Evolutionary conservation across 2,329 filamentous ascomycete genomes (phyloP).

Genomic region (Alternaria brassicae): DNA sequence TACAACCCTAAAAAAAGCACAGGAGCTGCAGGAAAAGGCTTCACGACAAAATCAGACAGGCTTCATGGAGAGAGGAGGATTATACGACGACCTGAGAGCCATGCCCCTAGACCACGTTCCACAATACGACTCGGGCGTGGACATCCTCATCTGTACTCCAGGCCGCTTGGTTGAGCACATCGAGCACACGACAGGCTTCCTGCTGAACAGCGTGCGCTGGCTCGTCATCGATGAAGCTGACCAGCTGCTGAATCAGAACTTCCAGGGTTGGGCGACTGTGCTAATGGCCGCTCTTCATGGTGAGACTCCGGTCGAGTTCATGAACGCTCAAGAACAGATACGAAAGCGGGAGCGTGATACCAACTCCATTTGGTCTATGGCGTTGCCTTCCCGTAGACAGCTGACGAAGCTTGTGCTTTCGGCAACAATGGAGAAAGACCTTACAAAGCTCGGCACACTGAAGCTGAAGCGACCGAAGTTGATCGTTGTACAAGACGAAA

Average conservation of each 20-base stretch:
- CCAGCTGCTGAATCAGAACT: slow-evolving; percentile 87
- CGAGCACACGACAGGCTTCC: slow-evolving; percentile 81
- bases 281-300: slow-evolving; percentile 67
- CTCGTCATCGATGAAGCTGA: slow-evolving; percentile 94
- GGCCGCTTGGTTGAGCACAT: slow-evolving; percentile 92
- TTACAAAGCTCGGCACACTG: slow-evolving; percentile 78
- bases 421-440: slow-evolving; percentile 88
- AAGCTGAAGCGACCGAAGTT: slow-evolving; percentile 76
- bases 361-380: slow-evolving; percentile 43
- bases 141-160: slow-evolving; percentile 89
- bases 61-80: slow-evolving; percentile 47
- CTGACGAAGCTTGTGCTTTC: slow-evolving; percentile 86
- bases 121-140: slow-evolving; percentile 73
- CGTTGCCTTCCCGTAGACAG: slow-evolving; percentile 45
- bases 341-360: slow-evolving; percentile 52
- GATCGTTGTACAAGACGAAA: slow-evolving; percentile 71
- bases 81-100: slow-evolving; percentile 48
- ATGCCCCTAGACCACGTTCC: slow-evolving; percentile 69
- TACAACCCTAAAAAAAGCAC: slow-evolving; percentile 71
- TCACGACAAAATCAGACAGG: slow-evolving; percentile 39
- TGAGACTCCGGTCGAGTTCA: slow-evolving; percentile 56
- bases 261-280: slow-evolving; percentile 85
- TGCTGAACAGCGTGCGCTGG: slow-evolving; percentile 80
- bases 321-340: slow-evolving; percentile 62
- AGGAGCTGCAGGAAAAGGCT: slow-evolving; percentile 54